Base-by-base conservation (phyloP, 1,284 basidiomycete species). In the Papiliotrema flavescens region DNA sequence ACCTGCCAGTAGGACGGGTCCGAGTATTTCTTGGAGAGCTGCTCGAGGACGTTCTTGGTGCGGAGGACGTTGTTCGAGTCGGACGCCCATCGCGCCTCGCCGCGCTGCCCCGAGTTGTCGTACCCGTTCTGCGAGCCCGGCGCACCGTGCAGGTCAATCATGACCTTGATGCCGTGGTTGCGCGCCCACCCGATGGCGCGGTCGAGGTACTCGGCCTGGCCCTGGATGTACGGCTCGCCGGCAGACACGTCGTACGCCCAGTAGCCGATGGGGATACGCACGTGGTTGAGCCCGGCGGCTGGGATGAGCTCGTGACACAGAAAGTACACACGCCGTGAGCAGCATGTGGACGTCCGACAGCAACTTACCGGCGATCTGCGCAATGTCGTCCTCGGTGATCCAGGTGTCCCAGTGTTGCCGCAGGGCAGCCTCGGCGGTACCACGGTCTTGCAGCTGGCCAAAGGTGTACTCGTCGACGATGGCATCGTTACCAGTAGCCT, bases 401-500 rank as follows among this genome's bases (percentile, higher is more conserved):
- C 69, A 76, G 3, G 69, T 65, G 51, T 76, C 63, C 75, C 75
- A 74, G 60, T 76, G 74, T n/a, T 59, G 48, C 22, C 51, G 32
- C 52, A 76, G 61, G 0, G 71, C 69, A 13, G 53, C 28, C 9
- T 47, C 39, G n/a, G 74, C 73, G 1, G 53, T 57, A 43, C 57
- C 62, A 14, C 68, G 66, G 51, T 76, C 70, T 57, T 78, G 77
- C 50, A 69, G 66, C 49, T 71, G 64, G 50, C 71, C 65, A 54
- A 79, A 93, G 0, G 93, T 95, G 80, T 83, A 96, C 75, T 96
- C 90, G 71, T 94, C 90, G 53, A 92, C 65, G 47, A 80, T 87
- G 42, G 72, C 78, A 22, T 75, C 63, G 71, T 90, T 86, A 34
- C 81, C 85, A 0, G 89, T 90, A 66, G 82, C 79, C 62, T 90